These are phyloP conservation scores for Boletus rufocinnamomeus DNA, from an alignment of 768 basidiomycete genomes.

Conservation along the genomic window DNA sequence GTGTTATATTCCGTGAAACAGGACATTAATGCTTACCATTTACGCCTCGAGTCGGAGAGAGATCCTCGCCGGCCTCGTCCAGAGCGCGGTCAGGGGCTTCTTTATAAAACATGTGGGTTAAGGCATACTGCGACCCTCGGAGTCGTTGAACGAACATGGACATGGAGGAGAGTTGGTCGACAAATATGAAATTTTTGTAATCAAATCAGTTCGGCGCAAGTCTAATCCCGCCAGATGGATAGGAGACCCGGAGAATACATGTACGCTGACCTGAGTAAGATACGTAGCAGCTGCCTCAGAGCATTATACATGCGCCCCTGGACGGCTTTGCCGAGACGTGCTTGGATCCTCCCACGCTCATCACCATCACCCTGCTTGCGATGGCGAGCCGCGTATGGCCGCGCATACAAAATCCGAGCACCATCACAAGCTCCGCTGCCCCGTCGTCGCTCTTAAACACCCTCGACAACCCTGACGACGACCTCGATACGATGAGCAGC, in stretches of 20 bases:
- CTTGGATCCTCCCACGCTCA: constrained; percentile 24
- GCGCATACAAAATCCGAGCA: constrained; percentile 19
- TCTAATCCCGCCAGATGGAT: not conserved
- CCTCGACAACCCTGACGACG: constrained; percentile 27
- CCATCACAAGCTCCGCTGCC: not conserved
- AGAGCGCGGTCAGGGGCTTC: not conserved
- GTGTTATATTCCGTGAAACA: not conserved
- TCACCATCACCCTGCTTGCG: constrained; percentile 13
- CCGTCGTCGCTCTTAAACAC: constrained; percentile 10
- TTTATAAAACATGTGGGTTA: not conserved
- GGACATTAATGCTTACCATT: not conserved
- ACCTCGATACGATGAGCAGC: constrained; percentile 25
- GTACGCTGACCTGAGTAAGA: too few species aligned
- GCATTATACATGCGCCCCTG: not conserved
- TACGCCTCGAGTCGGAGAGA: not conserved
- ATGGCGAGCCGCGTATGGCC: constrained; percentile 30
- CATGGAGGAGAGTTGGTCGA: too few species aligned
- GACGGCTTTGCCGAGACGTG: not conserved
- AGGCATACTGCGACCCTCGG: not conserved
- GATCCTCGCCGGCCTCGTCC: not conserved
- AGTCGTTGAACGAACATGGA: not conserved
- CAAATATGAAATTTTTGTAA: not conserved
- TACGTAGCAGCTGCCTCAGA: too few species aligned
- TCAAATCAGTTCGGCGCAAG: not conserved
- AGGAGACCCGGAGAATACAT: not conserved